Percentiles rank a stretch among this genome's conserved stretches.
phyloP scores from a whole-genome alignment of 2,329 filamentous ascomycete genomes.

The Venturia asperata region DNA sequence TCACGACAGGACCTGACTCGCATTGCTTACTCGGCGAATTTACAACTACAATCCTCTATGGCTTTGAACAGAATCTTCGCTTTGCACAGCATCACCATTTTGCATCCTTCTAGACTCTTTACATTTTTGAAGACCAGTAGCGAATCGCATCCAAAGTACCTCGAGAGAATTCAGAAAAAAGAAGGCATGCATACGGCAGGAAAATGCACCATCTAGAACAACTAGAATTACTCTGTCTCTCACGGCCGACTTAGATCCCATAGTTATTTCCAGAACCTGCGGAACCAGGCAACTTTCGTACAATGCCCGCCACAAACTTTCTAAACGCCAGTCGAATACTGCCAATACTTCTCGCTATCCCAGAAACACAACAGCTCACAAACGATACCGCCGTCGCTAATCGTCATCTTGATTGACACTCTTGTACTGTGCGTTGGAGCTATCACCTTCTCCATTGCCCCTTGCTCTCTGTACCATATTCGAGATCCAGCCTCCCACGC shows the following conservation, averaged over 20 bases:
- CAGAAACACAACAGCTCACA: not conserved
- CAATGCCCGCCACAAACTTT: not conserved
- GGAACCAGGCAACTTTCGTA: not conserved
- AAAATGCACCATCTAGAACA: not conserved
- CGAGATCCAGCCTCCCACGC: slow-evolving; percentile 63
- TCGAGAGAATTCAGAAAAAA: not conserved
- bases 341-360: slow-evolving; percentile 7
- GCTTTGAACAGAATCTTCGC: too few species aligned
- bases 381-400: not conserved
- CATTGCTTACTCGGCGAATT: not conserved
- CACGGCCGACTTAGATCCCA: not conserved
- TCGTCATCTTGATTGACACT: slow-evolving; percentile 40
- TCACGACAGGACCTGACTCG: not conserved
- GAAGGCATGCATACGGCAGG: not conserved
- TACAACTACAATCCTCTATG: not conserved
- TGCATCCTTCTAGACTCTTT: too few species aligned
- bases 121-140: not conserved
- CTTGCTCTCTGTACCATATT: slow-evolving; percentile 52
- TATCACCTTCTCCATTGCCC: slow-evolving; percentile 29
- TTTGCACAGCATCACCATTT: too few species aligned
- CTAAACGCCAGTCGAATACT: not conserved
- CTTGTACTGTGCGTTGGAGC: slow-evolving; percentile 40
- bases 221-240: not conserved
- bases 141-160: not conserved
- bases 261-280: not conserved